These are phyloP conservation scores for Sapria himalayana DNA, from an alignment of 345 rosid genomes.

Conservation along the genomic window DNA sequence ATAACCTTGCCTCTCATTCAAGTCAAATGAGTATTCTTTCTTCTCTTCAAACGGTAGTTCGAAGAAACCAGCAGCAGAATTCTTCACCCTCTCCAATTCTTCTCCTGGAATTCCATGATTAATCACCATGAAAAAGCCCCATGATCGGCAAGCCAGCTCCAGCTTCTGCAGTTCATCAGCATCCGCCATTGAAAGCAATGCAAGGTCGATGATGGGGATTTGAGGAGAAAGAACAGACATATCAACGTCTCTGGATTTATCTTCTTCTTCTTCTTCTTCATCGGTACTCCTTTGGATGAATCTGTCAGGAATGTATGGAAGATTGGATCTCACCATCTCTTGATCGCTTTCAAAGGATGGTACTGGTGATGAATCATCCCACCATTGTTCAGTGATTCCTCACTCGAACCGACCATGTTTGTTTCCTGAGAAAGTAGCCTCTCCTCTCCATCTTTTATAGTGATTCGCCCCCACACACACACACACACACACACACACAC, in stretches of 20 bases:
- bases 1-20: constrained; percentile 1
- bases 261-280: constrained; percentile 10
- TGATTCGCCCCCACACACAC: too few relatives aligned
- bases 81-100: background rate
- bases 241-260: background rate
- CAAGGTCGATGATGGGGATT: constrained; percentile 12
- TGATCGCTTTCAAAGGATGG: constrained; percentile 21
- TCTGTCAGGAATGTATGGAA: constrained; percentile 13
- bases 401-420: too few relatives aligned
- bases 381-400: too few relatives aligned
- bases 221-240: constrained; percentile 9
- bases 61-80: background rate
- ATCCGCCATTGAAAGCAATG: constrained; percentile 9
- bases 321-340: constrained; percentile 13
- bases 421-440: too few relatives aligned
- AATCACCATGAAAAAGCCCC: constrained; percentile 12
- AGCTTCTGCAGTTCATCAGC: constrained; percentile 11
- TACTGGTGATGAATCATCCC: too few relatives aligned
- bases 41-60: constrained; percentile 7
- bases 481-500: too few relatives aligned
- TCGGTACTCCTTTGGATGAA: too few relatives aligned
- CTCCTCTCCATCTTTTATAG: too few relatives aligned
- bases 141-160: constrained; percentile 10
- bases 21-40: constrained; percentile 1
- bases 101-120: constrained; percentile 3